Evolutionary conservation across 2,329 filamentous ascomycete species (phyloP), one percentile per base, ranked within the genome.

Genomic region (Juglanconis sp.): DNA sequence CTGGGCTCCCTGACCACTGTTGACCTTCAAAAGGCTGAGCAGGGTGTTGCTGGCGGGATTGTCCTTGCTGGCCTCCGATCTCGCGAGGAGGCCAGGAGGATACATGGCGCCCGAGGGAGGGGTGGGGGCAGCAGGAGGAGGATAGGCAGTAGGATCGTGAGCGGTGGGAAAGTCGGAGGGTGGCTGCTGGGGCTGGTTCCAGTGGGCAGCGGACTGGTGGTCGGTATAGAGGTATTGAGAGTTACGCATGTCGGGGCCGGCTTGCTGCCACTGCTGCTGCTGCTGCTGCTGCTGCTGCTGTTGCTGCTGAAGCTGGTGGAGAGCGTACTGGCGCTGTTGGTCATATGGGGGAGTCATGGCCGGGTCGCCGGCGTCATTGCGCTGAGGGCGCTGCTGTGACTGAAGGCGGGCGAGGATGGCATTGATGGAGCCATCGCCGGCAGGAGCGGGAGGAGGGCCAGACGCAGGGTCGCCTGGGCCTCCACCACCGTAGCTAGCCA

Each of bases 11-110:
- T 64, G 65, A 53, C 73, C 73, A 50, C 77, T 75, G 64, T 79
- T 84, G 67, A 85, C 86, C 76, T 87, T 87, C 70, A 87, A 79
- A 58, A 87, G 76, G 65, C 83, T 86, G 69, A 87, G 74, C 66
- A 87, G 70, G 10, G 44, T 15, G 65, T 81, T 84, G 59, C 79
- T 76, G 47, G 81, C 83, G 67, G 82, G 81, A 56, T 83, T 80
- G 46, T 71, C 69, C 36, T 71, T 69, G 15, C 67, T 58, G n/a
- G 63, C 61, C 36, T 63, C 67, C 34, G 69, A 69, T 36, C 74
- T 72, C 64, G 73, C 72, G 31, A 79, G 73, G 62, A 75, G 65
- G 17, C 71, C 72, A 15, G 74, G 71, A 4, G 74, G 73, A 31
- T 69, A 68, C 59, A 78, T 78, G 60, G 67, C 68, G 34, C 61